A percentile compares a stretch with the other conserved stretches of the same genome.
phyloP scores from a whole-genome alignment of 2,329 filamentous ascomycete species.

The Sphaerulina musiva region DNA sequence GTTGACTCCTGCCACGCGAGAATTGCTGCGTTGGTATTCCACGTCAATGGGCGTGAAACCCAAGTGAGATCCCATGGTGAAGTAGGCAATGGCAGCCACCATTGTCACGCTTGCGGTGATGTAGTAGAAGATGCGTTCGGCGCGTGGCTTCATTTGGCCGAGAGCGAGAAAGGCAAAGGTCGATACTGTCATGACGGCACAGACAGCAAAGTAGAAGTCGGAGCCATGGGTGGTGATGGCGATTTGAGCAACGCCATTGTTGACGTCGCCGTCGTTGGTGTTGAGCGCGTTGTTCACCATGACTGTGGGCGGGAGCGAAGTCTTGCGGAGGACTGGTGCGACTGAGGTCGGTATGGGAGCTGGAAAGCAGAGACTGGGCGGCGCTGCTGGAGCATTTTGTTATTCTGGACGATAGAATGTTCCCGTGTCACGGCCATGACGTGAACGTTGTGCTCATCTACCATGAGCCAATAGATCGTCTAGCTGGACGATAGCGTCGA shows the following conservation, averaged over 20 bases:
- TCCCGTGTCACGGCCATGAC: not conserved
- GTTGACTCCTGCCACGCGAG: slow-evolving; percentile 45
- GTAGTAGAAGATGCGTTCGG: slow-evolving; percentile 58
- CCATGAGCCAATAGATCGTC: too few species aligned
- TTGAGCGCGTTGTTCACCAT: slow-evolving; percentile 42
- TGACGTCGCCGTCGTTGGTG: slow-evolving; percentile 44
- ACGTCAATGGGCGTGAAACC: slow-evolving; percentile 58
- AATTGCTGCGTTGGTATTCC: slow-evolving; percentile 47
- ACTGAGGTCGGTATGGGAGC: not conserved
- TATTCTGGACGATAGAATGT: not conserved
- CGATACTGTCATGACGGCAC: slow-evolving; percentile 51
- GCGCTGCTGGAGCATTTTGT: not conserved
- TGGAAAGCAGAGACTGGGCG: not conserved
- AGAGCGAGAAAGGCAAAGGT: slow-evolving; percentile 51
- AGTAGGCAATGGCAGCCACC: slow-evolving; percentile 58
- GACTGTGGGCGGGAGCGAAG: too few species aligned
- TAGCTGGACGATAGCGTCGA: not conserved
- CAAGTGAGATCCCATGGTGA: slow-evolving; percentile 60
- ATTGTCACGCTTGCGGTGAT: slow-evolving; percentile 54
- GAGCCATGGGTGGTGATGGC: slow-evolving; percentile 55
- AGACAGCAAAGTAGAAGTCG: slow-evolving; percentile 58
- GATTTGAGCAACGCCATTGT: slow-evolving; percentile 44
- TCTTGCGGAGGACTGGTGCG: not conserved
- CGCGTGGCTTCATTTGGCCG: slow-evolving; percentile 48
- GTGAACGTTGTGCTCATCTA: not conserved